Base-by-base conservation (phyloP, 2,329 filamentous ascomycete species). In the Nannizziopsis barbatae region DNA sequence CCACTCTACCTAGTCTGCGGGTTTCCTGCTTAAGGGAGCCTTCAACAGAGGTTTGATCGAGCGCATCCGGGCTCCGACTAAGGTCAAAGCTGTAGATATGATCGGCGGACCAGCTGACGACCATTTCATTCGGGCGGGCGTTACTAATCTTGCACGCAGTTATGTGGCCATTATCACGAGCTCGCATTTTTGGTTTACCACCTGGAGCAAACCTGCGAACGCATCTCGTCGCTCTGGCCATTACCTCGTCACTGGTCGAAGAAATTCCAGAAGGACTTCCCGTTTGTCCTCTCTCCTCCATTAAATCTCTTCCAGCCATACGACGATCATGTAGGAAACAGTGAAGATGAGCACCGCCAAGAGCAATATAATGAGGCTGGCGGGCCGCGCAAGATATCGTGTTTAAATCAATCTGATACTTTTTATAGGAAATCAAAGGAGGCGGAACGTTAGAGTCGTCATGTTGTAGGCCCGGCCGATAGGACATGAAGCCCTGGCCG, bases 101-200 rank as follows among this genome's bases (percentile, higher is more conserved):
- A 52, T 82, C 79, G 17, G 77, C 78, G 15, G 78, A 82, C 80
- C 80, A 84, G 56, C 79, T 83, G 17, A 77, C 80, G 11, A 84
- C 64, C 57, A 84, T 74, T 57, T 84, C 80, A 53, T 83, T 80
- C 0, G 80, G 81, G 51, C 80, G 74, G 7, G 77, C 77, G 63
- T 83, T 78, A 55, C 79, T 82, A 57, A 84, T 84, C 63, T 83
- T 84, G 63, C 79, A 82, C 12, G 80, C 79, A 1, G 80, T 83
- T 57, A 84, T 83, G 56, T 83, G 79, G 3, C 79, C 76, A 52
- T 75, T 75, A 47, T 80, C 76, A 12, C 60, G 57, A n/a, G 56
- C 49, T 22, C 55, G 62, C 49, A 66, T 68, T 39, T 68, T 67
- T 49, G 67, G 67, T 61, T 76, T 72, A n/a, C 79, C 76, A 50